phyloP scores from a whole-genome alignment of 768 basidiomycete species.

The Naganishia kalamii region DNA sequence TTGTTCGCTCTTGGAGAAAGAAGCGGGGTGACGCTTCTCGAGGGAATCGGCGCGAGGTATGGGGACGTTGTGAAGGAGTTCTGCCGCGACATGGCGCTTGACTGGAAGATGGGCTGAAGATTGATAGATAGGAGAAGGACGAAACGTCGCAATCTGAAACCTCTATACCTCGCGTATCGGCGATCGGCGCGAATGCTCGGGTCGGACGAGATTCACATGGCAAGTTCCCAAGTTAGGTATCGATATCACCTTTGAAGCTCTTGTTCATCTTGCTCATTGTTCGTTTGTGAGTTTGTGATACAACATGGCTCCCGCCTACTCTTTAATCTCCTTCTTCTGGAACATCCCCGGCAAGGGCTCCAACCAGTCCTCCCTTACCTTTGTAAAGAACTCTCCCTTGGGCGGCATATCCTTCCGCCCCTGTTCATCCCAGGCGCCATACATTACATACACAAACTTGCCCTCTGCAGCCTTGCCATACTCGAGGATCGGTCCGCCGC shows the following conservation, averaged over 20 bases:
- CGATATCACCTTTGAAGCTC: too few species aligned
- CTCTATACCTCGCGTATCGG: too few species aligned
- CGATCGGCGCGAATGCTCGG: too few species aligned
- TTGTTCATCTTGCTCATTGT: too few species aligned
- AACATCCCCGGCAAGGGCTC: background rate
- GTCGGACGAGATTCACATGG: too few species aligned
- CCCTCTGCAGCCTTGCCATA: background rate
- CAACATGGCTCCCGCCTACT: too few species aligned
- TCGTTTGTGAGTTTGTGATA: too few species aligned
- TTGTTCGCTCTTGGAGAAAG: background rate
- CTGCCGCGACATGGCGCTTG: background rate
- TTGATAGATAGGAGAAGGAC: too few species aligned
- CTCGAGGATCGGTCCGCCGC: constrained; percentile 4
- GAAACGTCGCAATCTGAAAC: too few species aligned
- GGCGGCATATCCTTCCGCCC: background rate
- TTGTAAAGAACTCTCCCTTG: constrained; percentile 11
- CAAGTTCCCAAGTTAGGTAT: too few species aligned
- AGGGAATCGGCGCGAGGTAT: background rate
- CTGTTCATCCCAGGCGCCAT: constrained; percentile 8
- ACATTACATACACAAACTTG: background rate
- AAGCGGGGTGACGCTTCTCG: background rate
- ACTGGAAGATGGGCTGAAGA: too few species aligned
- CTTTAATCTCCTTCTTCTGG: constrained; percentile 13
- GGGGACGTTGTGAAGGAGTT: background rate
- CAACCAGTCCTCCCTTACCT: constrained; percentile 7